Conservation (phyloP, 257 asterid species). For the Capsicum pubescens region DNA sequence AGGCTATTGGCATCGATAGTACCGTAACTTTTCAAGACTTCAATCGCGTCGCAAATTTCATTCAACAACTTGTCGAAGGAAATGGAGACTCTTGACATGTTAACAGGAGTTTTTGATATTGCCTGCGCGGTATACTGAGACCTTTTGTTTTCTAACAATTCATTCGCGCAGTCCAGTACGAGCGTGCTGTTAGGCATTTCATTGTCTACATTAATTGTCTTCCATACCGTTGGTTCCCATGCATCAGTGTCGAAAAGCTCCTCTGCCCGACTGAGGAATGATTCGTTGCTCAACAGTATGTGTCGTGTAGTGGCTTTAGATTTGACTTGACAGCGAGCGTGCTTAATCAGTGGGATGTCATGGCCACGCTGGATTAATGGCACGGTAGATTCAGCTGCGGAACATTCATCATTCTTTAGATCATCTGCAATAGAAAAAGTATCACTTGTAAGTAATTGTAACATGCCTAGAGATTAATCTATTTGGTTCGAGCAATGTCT, state of each 20-base stretch:
- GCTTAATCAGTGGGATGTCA: conserved; percentile 28
- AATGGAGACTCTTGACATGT: conserved; percentile 28
- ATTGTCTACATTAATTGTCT: conserved; percentile 1
- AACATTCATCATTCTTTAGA: conserved; percentile 34
- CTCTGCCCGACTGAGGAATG: conserved; percentile 40
- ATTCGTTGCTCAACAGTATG: conserved; percentile 45
- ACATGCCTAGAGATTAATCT: neutral
- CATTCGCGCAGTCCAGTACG: conserved; percentile 43
- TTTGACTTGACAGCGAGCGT: conserved; percentile 26
- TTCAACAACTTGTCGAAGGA: conserved; percentile 38
- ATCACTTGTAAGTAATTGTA: neutral
- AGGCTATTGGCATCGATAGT: conserved; percentile 18
- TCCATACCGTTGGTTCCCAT: conserved; percentile 20
- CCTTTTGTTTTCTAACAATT: conserved; percentile 41
- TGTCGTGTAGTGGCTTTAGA: conserved; percentile 33
- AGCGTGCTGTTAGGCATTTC: conserved; percentile 31
- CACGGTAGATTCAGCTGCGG: conserved; percentile 33
- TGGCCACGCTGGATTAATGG: conserved; percentile 27
- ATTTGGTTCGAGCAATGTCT: neutral
- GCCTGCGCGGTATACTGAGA: conserved; percentile 17
- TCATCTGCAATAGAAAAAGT: conserved; percentile 47
- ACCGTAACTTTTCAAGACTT: conserved; percentile 31
- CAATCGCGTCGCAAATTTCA: conserved; percentile 46
- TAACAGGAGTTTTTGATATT: neutral
- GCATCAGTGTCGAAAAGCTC: conserved; percentile 41